phyloP scores from a whole-genome alignment of 371 early-diverging fungal species.

The Lichtheimia hyalospora region DNA sequence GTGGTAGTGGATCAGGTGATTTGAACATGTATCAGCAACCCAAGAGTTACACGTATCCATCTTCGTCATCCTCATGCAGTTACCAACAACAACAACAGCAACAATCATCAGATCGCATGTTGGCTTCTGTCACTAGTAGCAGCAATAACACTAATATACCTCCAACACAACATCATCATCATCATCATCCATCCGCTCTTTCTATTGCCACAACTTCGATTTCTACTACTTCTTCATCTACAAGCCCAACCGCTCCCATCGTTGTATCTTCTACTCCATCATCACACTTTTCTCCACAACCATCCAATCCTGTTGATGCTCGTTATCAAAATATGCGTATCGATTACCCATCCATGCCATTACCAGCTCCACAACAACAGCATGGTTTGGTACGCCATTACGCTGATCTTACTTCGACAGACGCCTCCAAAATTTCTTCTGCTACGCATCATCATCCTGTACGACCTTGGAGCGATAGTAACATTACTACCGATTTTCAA shows the following conservation, averaged over 20 bases:
- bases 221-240: neutral
- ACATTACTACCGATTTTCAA: neutral
- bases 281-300: neutral
- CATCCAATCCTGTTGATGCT: neutral
- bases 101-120: no score
- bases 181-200: constrained; percentile 1
- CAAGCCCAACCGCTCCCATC: neutral
- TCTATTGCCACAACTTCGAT: neutral
- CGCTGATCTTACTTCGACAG: neutral
- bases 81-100: neutral
- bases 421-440: neutral
- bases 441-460: neutral
- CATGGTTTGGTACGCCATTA: neutral
- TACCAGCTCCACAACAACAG: neutral
- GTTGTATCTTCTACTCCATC: neutral
- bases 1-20: neutral
- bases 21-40: neutral
- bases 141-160: constrained; percentile 3
- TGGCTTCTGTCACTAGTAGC: neutral
- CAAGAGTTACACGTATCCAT: neutral
- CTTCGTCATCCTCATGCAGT: neutral
- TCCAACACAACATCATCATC: neutral
- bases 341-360: neutral
- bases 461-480: neutral
- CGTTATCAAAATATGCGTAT: neutral